Conservation (phyloP, 2,329 filamentous ascomycete genomes). For the Colletotrichum liaoningense region DNA sequence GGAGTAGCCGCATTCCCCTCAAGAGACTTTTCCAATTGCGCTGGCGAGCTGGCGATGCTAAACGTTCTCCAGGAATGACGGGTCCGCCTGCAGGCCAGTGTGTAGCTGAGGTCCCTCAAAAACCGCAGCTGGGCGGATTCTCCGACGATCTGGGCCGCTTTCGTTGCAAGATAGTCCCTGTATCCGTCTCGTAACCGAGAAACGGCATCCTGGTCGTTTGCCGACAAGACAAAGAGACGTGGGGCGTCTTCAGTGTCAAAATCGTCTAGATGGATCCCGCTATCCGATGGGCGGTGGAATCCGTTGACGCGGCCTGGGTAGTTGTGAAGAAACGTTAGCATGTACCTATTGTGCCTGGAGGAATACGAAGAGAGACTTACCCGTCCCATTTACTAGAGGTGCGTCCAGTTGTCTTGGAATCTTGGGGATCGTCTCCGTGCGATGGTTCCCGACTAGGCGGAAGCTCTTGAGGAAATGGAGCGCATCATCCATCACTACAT, state of each 20-base stretch:
- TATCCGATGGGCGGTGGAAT: slow-evolving; percentile 14
- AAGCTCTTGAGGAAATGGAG: slow-evolving; percentile 25
- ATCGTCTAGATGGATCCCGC: slow-evolving; percentile 14
- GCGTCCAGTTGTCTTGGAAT: not conserved
- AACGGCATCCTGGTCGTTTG: slow-evolving; percentile 54
- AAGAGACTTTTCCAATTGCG: not conserved
- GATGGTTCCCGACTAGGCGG: slow-evolving; percentile 27
- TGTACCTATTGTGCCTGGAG: not conserved
- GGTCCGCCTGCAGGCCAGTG: slow-evolving; percentile 43
- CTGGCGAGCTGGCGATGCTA: slow-evolving; percentile 14
- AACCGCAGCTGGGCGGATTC: not conserved
- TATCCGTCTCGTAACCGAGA: slow-evolving; percentile 48
- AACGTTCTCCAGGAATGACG: slow-evolving; percentile 20
- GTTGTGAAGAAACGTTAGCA: not conserved
- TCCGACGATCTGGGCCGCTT: slow-evolving; percentile 7
- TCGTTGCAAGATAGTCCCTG: slow-evolving; percentile 24
- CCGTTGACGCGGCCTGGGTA: not conserved
- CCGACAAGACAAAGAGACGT: slow-evolving; percentile 55
- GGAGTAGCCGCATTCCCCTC: not conserved
- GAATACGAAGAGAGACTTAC: not conserved
- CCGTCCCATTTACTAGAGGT: not conserved
- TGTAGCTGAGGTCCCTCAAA: slow-evolving; percentile 55
- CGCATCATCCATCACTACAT: slow-evolving; percentile 48
- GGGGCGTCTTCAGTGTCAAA: slow-evolving; percentile 32
- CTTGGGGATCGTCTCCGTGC: slow-evolving; percentile 7